Percentiles rank a stretch among this genome's conserved stretches.
phyloP scores from a whole-genome alignment of 441 rosid species.

The Erodium moschatum region DNA sequence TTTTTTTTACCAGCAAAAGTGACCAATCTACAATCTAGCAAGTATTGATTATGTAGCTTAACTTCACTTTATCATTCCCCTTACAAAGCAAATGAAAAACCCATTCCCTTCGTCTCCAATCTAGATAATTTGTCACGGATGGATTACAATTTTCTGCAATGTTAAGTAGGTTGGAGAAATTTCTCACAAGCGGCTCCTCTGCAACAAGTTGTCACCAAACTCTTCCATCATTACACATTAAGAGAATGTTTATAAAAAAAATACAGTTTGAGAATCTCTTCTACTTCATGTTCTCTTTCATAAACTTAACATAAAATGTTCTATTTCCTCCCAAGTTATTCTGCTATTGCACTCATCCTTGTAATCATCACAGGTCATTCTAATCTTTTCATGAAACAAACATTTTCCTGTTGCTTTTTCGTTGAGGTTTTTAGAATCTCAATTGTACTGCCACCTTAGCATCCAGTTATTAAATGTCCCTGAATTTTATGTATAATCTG shows the following conservation, averaged over 20 bases:
- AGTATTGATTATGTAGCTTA: not conserved
- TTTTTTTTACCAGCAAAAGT: not conserved
- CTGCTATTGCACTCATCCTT: not conserved
- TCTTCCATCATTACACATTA: not conserved
- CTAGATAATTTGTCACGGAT: not conserved
- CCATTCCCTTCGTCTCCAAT: not conserved
- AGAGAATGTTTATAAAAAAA: not conserved
- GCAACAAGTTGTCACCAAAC: slow-evolving; percentile 1
- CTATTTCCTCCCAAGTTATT: not conserved
- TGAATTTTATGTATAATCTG: not conserved
- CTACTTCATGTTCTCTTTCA: not conserved
- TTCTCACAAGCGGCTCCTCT: not conserved
- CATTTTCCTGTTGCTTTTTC: not conserved
- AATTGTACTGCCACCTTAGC: not conserved
- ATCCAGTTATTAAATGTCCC: not conserved
- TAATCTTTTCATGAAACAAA: not conserved
- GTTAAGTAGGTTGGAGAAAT: not conserved
- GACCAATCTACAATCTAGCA: too few relatives aligned
- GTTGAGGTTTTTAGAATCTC: not conserved
- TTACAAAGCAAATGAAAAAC: not conserved
- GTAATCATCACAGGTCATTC: not conserved
- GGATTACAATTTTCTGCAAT: not conserved
- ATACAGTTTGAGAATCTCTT: not conserved
- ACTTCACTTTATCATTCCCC: not conserved
- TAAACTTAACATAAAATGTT: not conserved